Evolutionary conservation across 2,329 filamentous ascomycete genomes (phyloP).

Genomic region (Fusarium staphyleae): DNA sequence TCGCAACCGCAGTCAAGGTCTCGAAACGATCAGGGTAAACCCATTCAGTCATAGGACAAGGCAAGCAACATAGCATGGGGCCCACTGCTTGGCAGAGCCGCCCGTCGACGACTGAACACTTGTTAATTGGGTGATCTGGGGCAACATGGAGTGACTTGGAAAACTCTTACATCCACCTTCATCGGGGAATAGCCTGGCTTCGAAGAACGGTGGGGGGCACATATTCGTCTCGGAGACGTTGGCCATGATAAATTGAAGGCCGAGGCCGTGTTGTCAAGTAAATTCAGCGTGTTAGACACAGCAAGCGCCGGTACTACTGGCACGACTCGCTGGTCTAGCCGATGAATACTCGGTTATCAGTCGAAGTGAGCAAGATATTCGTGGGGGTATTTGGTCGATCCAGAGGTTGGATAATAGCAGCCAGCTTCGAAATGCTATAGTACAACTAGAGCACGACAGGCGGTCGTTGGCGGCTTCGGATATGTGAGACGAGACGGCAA

Average conservation of each 20-base stretch:
- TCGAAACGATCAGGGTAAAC: slow-evolving; percentile 67
- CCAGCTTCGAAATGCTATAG: not conserved
- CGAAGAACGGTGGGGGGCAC: slow-evolving; percentile 75
- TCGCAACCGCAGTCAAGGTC: slow-evolving; percentile 69
- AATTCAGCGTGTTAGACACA: slow-evolving; percentile 5
- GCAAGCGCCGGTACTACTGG: slow-evolving; percentile 10
- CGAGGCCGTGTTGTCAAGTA: not conserved
- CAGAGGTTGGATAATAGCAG: not conserved
- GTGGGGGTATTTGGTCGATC: slow-evolving; percentile 4
- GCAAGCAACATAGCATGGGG: slow-evolving; percentile 77
- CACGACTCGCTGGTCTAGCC: not conserved
- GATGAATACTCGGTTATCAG: slow-evolving; percentile 1
- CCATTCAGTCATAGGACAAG: slow-evolving; percentile 88
- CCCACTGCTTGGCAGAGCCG: slow-evolving; percentile 59
- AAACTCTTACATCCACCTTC: slow-evolving; percentile 68
- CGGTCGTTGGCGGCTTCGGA: slow-evolving; percentile 3
- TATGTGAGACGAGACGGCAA: slow-evolving; percentile 14
- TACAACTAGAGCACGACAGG: slow-evolving; percentile 12
- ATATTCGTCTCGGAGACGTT: slow-evolving; percentile 51
- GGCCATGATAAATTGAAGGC: slow-evolving; percentile 37
- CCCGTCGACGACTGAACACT: slow-evolving; percentile 61
- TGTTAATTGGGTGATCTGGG: slow-evolving; percentile 11
- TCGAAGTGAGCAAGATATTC: slow-evolving; percentile 3
- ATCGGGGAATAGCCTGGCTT: slow-evolving; percentile 64
- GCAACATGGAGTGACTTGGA: not conserved